A percentile compares a stretch with the other conserved stretches of the same genome.
phyloP scores from a whole-genome alignment of 208 protist genomes.

The Trypanosomatidae sp. region DNA sequence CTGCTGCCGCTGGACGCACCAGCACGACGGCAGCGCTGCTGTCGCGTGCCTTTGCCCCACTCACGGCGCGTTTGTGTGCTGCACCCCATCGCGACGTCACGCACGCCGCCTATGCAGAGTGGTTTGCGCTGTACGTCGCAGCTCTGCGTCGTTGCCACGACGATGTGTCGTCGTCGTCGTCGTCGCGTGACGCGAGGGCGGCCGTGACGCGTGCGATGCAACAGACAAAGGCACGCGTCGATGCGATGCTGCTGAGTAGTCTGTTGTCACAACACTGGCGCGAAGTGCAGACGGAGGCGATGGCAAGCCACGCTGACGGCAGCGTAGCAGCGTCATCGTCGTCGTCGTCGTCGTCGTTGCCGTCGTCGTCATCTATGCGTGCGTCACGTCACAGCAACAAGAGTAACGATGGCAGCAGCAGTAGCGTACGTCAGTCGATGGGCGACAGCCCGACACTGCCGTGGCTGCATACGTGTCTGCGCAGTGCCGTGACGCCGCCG shows the following conservation, averaged over 20 bases:
- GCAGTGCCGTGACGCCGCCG: not conserved
- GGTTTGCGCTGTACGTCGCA: conserved; percentile 50
- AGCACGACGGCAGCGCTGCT: too few relatives aligned
- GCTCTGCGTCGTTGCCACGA: conserved; percentile 8
- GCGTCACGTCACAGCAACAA: too few relatives aligned
- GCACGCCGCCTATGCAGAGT: conserved; percentile 42
- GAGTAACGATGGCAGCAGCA: conserved; percentile 18
- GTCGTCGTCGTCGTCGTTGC: too few relatives aligned
- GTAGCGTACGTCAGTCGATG: not conserved
- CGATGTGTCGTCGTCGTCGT: too few relatives aligned
- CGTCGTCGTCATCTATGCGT: too few relatives aligned
- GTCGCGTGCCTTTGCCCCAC: too few relatives aligned
- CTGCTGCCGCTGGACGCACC: too few relatives aligned
- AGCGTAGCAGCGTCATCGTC: too few relatives aligned
- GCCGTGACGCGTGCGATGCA: not conserved
- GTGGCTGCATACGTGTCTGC: not conserved
- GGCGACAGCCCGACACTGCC: not conserved
- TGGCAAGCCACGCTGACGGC: not conserved
- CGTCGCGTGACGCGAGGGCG: not conserved
- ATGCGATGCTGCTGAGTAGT: conserved; percentile 44
- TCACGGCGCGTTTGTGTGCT: too few relatives aligned
- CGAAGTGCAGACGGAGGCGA: conserved; percentile 15
- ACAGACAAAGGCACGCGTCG: conserved; percentile 6
- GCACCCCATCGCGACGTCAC: conserved; percentile 53
- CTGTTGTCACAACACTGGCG: conserved; percentile 45